phyloP scores from a whole-genome alignment of 306 rosid species.

The Inga laurina region DNA sequence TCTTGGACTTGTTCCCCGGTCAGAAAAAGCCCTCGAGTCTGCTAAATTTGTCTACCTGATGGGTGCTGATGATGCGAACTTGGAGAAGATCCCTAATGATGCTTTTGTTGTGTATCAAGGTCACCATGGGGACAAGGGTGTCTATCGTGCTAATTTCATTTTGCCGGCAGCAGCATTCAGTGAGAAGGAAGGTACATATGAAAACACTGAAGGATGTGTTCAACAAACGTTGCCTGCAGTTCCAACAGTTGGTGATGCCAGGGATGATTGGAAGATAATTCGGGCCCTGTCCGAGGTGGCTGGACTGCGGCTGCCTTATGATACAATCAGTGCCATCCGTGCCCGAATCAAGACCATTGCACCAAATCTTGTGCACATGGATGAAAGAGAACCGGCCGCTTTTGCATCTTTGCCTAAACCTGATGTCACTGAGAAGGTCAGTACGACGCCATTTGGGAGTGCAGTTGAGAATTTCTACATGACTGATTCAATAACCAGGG shows the following conservation, averaged over 20 bases:
- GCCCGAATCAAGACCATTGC: conserved; percentile 77
- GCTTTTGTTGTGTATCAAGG: conserved; percentile 99
- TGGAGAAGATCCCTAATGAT: conserved; percentile 72
- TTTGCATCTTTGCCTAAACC: conserved; percentile 79
- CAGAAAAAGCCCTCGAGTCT: conserved; percentile 69
- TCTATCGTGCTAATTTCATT: conserved; percentile 86
- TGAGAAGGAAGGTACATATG: conserved; percentile 95
- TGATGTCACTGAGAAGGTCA: conserved; percentile 42
- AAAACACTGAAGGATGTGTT: conserved; percentile 86
- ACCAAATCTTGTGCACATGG: conserved; percentile 74
- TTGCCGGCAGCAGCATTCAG: conserved; percentile 93
- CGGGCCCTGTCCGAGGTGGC: conserved; percentile 94
- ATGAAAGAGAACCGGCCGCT: conserved; percentile 81
- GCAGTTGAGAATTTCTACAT: conserved; percentile 88
- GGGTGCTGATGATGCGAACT: conserved; percentile 92
- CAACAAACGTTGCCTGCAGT: conserved; percentile 97
- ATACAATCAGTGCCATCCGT: conserved; percentile 64
- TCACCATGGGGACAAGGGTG: conserved; percentile 90
- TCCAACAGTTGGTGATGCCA: conserved; percentile 94
- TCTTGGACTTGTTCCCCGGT: conserved; percentile 96
- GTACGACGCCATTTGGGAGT: conserved; percentile 54
- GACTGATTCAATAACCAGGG: conserved; percentile 98
- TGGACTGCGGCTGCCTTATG: conserved; percentile 72
- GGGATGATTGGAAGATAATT: conserved; percentile 96
- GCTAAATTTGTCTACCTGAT: conserved; percentile 91